Conservation (phyloP, 164 flowering plant genomes). For the Vitis labrusca region DNA sequence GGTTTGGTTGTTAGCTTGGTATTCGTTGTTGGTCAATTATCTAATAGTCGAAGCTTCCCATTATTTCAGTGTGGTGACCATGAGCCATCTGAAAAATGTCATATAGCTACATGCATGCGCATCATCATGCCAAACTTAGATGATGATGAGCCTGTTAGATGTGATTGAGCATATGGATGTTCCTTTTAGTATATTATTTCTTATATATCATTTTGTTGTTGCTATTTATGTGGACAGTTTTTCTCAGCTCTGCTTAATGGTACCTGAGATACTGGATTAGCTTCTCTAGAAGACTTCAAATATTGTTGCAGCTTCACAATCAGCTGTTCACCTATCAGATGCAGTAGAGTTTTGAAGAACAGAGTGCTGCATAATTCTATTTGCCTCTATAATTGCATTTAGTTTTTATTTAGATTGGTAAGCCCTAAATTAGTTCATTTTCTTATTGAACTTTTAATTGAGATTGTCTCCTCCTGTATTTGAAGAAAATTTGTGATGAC, state of each 20-base stretch:
- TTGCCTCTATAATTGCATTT: background rate
- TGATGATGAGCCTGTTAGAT: no score
- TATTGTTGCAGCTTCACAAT: background rate
- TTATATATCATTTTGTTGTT: background rate
- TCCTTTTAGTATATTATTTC: no score
- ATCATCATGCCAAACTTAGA: no score
- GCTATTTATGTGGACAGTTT: background rate
- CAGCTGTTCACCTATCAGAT: background rate
- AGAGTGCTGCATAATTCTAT: background rate
- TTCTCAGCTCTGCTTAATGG: background rate
- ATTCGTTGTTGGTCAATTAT: no score
- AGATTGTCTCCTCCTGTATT: background rate
- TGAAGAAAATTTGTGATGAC: background rate
- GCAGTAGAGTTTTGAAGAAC: background rate
- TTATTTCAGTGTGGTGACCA: no score
- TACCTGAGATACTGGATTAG: background rate
- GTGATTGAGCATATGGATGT: no score
- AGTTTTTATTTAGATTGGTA: background rate
- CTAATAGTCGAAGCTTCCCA: no score
- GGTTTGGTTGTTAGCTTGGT: no score
- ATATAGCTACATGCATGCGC: no score
- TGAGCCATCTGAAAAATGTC: no score
- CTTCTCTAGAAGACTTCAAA: slow-evolving; percentile 3
- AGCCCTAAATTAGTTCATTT: background rate
- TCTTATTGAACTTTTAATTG: background rate